Base-by-base conservation (phyloP, 2,329 filamentous ascomycete species). In the Coniella vitis region DNA sequence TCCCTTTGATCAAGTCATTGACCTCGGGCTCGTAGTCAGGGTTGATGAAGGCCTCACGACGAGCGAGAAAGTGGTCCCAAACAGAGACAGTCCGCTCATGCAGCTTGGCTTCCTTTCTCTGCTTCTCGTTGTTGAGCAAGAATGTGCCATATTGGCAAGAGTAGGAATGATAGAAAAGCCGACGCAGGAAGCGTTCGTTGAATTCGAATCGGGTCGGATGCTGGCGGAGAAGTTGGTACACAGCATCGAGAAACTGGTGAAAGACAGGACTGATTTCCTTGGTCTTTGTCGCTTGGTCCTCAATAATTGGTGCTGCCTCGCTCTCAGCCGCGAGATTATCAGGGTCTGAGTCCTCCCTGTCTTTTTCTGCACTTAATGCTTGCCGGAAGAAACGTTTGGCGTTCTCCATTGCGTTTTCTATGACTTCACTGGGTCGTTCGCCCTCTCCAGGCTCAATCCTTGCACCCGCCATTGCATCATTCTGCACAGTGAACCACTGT, bases 101-200 rank as follows among this genome's bases (percentile, higher is more conserved):
- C 1, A 87, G 82, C 22, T 73, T 75, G 19, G 80, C 77, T 38
- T 93, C 86, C 14, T 80, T 71, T 3, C 93, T 83, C 60, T 95
- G 87, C 61, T 90, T 93, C 65, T 98, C 93, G 48, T 82, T 94
- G 68, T 98, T 96, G 67, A 87, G 95, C 4, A 98, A 74, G 63
- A 98, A 98, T 0, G 91, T 96, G 39, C 93, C 93, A 55, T 96
- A 98, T 63, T 98, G 93, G 57, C 90, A 95, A 0, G 91, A 91
- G 63, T 97, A 91, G 1, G 95, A 77, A 63, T 98, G 93, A 62
- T 97, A 98, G 2, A 97, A 74, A 3, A 98, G 72, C 17, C 93
- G 82, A 21, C 89, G 79, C 7, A 98, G 71, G 65, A 98, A 97
- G 4, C 91, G 83, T 64, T 97, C 93, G 57, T 95, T 97, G 68